phyloP scores from a whole-genome alignment of 2,329 filamentous ascomycete species.

The Nemania sp. region DNA sequence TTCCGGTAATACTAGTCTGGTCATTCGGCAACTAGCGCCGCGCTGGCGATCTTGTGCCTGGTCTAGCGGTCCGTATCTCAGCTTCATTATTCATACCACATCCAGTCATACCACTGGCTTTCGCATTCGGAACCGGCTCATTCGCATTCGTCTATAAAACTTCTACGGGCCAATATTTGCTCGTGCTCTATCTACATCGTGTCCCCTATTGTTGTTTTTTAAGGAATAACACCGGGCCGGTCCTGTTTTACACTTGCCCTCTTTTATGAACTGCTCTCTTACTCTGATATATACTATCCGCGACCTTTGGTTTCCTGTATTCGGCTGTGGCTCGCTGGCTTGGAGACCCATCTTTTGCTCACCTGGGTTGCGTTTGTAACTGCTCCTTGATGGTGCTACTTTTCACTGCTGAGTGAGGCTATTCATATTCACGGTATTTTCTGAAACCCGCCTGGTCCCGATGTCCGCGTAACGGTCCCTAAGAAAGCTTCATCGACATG shows the following conservation, averaged over 20 bases:
- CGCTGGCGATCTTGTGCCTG: slow-evolving; percentile 15
- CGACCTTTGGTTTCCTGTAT: neutral
- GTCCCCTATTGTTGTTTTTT: neutral
- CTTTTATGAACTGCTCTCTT: slow-evolving; percentile 3
- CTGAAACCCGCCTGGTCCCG: neutral
- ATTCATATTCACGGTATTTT: slow-evolving; percentile 17
- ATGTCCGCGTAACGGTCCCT: slow-evolving; percentile 30
- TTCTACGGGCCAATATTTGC: slow-evolving; percentile 4
- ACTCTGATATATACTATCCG: slow-evolving; percentile 15
- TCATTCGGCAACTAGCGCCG: slow-evolving; percentile 20
- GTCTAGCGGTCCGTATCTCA: slow-evolving; percentile 32
- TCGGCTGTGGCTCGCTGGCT: slow-evolving; percentile 6
- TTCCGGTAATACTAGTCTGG: neutral
- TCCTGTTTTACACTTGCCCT: slow-evolving; percentile 9
- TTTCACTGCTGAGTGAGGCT: slow-evolving; percentile 20
- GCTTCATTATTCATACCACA: slow-evolving; percentile 18
- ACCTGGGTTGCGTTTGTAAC: slow-evolving; percentile 7
- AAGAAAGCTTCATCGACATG: slow-evolving; percentile 56
- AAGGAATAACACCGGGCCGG: neutral
- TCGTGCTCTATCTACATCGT: slow-evolving; percentile 21
- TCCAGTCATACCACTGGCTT: slow-evolving; percentile 12
- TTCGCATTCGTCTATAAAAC: slow-evolving; percentile 18
- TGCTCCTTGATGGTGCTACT: slow-evolving; percentile 15
- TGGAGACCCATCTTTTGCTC: slow-evolving; percentile 15
- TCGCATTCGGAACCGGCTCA: slow-evolving; percentile 7